Evolutionary conservation across 1,139 yeast species (phyloP).

Genomic region (Yamadazyma epiphylla): DNA sequence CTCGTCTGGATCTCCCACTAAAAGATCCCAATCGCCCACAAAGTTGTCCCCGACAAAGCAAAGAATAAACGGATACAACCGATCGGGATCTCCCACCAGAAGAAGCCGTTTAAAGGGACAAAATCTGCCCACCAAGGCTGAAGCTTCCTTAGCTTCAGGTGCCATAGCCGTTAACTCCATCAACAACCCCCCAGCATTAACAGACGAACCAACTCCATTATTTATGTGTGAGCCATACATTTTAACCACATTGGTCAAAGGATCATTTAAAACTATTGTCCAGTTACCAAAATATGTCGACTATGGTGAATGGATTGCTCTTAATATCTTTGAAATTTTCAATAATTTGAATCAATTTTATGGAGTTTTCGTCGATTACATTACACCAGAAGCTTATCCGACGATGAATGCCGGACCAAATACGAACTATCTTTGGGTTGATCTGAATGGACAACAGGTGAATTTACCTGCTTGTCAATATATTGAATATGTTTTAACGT

Average conservation of each 20-base stretch:
- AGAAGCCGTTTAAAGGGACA: slow-evolving; percentile 16
- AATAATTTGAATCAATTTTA: slow-evolving; percentile 83
- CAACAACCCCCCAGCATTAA: slow-evolving; percentile 1
- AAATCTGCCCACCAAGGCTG: slow-evolving; percentile 13
- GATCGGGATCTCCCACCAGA: slow-evolving; percentile 33
- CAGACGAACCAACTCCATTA: slow-evolving; percentile 40
- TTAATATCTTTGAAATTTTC: slow-evolving; percentile 86
- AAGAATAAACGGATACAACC: slow-evolving; percentile 17
- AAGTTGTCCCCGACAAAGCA: slow-evolving; percentile 28
- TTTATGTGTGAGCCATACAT: slow-evolving; percentile 92
- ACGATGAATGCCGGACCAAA: slow-evolving; percentile 96
- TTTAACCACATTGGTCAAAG: slow-evolving; percentile 90
- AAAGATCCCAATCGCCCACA: slow-evolving; percentile 35
- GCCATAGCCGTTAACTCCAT: neutral
- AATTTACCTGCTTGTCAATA: slow-evolving; percentile 91
- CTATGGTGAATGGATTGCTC: slow-evolving; percentile 91
- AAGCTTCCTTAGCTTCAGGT: slow-evolving; percentile 2
- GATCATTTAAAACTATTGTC: slow-evolving; percentile 95
- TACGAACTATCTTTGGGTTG: slow-evolving; percentile 89
- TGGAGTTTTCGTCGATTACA: slow-evolving; percentile 83
- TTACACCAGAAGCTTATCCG: slow-evolving; percentile 84
- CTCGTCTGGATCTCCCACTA: slow-evolving; percentile 28
- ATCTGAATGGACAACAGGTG: slow-evolving; percentile 69
- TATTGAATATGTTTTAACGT: slow-evolving; percentile 84
- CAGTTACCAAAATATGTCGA: slow-evolving; percentile 95